A percentile compares a stretch with the other conserved stretches of the same genome.
Evolutionary conservation across 345 rosid genomes (phyloP).

Genomic region (Melaleuca alternifolia): DNA sequence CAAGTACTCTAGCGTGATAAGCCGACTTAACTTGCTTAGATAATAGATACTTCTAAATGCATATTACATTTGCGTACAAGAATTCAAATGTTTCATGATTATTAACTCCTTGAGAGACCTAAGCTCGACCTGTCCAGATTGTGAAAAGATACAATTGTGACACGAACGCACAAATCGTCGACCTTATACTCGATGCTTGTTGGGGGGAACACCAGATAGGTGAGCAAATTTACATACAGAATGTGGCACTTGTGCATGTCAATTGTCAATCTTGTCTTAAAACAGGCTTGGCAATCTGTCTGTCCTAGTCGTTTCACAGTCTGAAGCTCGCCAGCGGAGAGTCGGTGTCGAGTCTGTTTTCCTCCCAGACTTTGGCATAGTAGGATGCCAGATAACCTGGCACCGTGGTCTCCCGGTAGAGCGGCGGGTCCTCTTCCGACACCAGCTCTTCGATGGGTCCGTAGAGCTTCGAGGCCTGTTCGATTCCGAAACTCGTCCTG

Average conservation of each 20-base stretch:
- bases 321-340: neutral
- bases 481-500: neutral
- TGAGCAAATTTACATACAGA: neutral
- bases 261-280: neutral
- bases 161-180: neutral
- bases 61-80: too few species aligned
- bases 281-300: neutral
- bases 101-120: neutral
- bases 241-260: neutral
- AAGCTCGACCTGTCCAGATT: neutral
- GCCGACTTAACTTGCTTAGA: too few species aligned
- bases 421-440: constrained; percentile 16
- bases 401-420: constrained; percentile 22
- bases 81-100: neutral
- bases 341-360: neutral
- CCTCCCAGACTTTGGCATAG: constrained; percentile 8
- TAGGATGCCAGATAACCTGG: constrained; percentile 7
- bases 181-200: neutral
- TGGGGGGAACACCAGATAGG: neutral
- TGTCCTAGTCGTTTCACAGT: neutral
- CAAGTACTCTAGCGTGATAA: too few species aligned
- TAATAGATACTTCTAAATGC: too few species aligned
- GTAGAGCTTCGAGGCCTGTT: neutral
- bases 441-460: constrained; percentile 30
- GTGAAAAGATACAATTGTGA: too few species aligned